Conservation (phyloP, 139 green algal species). For the Diplosphaera chodatii region DNA sequence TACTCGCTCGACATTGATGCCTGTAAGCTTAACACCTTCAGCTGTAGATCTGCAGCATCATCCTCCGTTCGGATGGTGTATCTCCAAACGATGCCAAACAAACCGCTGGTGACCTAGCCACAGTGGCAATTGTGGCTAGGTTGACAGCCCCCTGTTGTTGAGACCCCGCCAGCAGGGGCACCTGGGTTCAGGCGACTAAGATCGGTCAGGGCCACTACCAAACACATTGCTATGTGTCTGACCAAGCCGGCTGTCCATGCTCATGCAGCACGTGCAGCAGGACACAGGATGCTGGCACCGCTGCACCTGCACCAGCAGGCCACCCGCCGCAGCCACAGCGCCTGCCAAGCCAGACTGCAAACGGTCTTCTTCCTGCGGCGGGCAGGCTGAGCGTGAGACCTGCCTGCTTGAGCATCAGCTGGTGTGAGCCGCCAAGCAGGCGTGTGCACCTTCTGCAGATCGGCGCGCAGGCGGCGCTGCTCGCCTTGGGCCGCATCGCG, state of each 20-base stretch:
- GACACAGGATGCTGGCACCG: too few species aligned
- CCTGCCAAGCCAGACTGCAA: background rate
- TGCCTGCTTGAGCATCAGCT: too few species aligned
- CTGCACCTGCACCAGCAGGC: background rate
- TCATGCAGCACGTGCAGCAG: too few species aligned
- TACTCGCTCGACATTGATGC: too few species aligned
- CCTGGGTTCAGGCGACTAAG: too few species aligned
- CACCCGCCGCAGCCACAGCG: background rate
- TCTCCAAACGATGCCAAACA: background rate
- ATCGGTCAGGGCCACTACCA: too few species aligned
- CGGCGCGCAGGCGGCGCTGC: background rate
- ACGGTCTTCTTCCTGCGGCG: background rate
- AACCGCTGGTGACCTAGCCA: background rate
- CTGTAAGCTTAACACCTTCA: background rate
- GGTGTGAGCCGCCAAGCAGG: background rate
- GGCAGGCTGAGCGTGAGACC: too few species aligned
- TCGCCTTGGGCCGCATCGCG: background rate
- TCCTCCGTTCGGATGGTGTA: background rate
- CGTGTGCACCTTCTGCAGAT: background rate
- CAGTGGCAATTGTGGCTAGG: background rate
- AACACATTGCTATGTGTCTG: too few species aligned
- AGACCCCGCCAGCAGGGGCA: background rate
- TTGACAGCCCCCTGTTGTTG: background rate
- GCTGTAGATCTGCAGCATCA: background rate
- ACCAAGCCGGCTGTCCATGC: too few species aligned